A percentile compares a stretch with the other conserved stretches of the same genome.
Conservation (phyloP, 768 basidiomycete genomes). For the Phaeolepiota aurea region DNA sequence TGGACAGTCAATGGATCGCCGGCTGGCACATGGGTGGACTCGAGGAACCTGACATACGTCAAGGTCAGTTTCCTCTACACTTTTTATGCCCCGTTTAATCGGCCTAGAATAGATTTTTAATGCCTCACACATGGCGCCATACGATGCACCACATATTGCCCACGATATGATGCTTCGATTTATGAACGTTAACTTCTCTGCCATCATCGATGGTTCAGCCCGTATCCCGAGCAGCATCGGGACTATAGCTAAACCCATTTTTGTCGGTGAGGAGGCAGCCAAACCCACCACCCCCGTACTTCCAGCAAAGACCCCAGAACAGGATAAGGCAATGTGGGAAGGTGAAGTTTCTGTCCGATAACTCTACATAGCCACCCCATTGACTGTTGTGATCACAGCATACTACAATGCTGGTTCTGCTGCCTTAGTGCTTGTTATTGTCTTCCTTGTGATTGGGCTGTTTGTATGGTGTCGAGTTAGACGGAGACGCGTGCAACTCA, state of each 20-base stretch:
- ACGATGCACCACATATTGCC: constrained; percentile 77
- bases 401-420: constrained; percentile 93
- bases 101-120: constrained; percentile 61
- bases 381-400: constrained; percentile 40
- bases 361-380: not conserved
- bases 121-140: constrained; percentile 94
- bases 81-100: not conserved
- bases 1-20: constrained; percentile 70
- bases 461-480: constrained; percentile 78
- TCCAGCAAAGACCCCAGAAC: constrained; percentile 58
- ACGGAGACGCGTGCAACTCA: constrained; percentile 32
- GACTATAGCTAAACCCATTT: constrained; percentile 54
- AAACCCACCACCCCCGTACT: constrained; percentile 25
- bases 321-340: constrained; percentile 87
- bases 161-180: constrained; percentile 99
- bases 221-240: constrained; percentile 78
- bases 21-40: constrained; percentile 87
- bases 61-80: constrained; percentile 43
- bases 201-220: constrained; percentile 74
- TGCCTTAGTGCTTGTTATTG: constrained; percentile 71
- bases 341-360: constrained; percentile 33
- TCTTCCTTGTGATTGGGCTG: constrained; percentile 55
- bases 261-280: constrained; percentile 35
- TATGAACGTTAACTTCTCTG: constrained; percentile 84
- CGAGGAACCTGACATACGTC: constrained; percentile 87